A percentile compares a stretch with the other conserved stretches of the same genome.
phyloP scores from a whole-genome alignment of 1,284 basidiomycete genomes.

The Sutorius eximius region DNA sequence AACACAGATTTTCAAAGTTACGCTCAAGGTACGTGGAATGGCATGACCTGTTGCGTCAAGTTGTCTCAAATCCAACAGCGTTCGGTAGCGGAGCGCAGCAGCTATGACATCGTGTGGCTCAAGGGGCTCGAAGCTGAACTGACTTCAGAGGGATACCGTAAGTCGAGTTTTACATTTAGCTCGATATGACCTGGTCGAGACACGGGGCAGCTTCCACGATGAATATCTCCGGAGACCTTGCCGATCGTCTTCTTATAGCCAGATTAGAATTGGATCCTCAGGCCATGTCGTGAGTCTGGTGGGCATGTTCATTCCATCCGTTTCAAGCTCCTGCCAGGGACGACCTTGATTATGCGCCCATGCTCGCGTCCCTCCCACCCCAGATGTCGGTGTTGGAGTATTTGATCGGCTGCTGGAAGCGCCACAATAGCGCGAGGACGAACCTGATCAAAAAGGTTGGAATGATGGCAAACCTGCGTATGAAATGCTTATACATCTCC shows the following conservation, averaged over 20 bases:
- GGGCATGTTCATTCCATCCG: background rate
- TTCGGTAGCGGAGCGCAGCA: conserved; percentile 65
- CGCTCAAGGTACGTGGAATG: conserved; percentile 62
- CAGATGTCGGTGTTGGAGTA: conserved; percentile 90
- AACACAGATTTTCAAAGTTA: conserved; percentile 71
- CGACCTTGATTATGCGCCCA: conserved; percentile 77
- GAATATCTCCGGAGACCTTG: conserved; percentile 54
- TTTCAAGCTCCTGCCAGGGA: conserved; percentile 48
- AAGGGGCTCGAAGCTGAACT: conserved; percentile 77
- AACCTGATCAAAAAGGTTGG: conserved; percentile 62
- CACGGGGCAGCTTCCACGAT: conserved; percentile 30
- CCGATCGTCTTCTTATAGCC: conserved; percentile 84
- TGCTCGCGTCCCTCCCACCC: conserved; percentile 77
- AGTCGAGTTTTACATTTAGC: conserved; percentile 26
- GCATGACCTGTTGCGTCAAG: background rate
- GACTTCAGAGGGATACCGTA: conserved; percentile 61
- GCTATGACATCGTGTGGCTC: conserved; percentile 81
- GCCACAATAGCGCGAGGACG: conserved; percentile 61
- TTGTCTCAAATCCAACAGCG: conserved; percentile 44
- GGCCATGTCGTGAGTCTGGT: conserved; percentile 64
- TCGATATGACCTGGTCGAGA: conserved; percentile 2
- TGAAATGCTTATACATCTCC: background rate
- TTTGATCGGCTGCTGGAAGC: conserved; percentile 89
- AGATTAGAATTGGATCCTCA: conserved; percentile 82
- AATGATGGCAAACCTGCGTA: background rate